Evolutionary conservation across 1,139 yeast species (phyloP), one percentile per base, ranked within the genome.

Genomic region (Geotrichum siamense): DNA sequence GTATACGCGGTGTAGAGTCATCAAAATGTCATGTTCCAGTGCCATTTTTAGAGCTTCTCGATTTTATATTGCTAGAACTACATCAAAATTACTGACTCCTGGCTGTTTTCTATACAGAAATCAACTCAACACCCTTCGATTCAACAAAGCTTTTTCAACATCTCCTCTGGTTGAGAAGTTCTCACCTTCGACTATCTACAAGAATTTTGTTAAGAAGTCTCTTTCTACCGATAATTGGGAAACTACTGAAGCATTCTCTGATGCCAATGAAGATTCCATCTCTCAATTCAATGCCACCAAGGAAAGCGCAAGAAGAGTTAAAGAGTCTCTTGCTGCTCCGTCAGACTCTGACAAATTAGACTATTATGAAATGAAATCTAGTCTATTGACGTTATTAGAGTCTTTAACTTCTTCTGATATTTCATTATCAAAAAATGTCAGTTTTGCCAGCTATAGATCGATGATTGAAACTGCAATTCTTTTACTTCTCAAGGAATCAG

Each of bases 191-290:
- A 16, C 20, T 20, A 37, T 47, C 17, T 47, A 47, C 22, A 32
- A 36, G 21, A 34, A 36, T 3, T 38, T 44, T 19, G 41, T 47
- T 23, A 43, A 43, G 17, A 42, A 47, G 29, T 41, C 50, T 5
- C 34, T 47, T 19, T 41, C 43, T 19, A 27, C 30, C n/a, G 47
- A 41, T 5, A 22, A 39, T 1, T 44, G 50, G 48, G 48, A 47
- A 28, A 31, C 38, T 5, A 17, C 35, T 6, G 41, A 39, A 10
- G 43, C 25, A 3, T 26, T 38, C 17, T 6, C 6, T 16, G 21
- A 30, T 5, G 5, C 17, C 8, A 5, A 8, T 30, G 34, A 30
- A 30, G 34, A 30, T 16, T 15, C 20, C 17, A 21, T 8, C 5
- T 33, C 26, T 4, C 9, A 20, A 21, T 3, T 22, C 3, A 26